Percentiles rank a stretch among this genome's conserved stretches.
Evolutionary conservation across 331 rosid genomes (phyloP).

Genomic region (Rosa hybrid): DNA sequence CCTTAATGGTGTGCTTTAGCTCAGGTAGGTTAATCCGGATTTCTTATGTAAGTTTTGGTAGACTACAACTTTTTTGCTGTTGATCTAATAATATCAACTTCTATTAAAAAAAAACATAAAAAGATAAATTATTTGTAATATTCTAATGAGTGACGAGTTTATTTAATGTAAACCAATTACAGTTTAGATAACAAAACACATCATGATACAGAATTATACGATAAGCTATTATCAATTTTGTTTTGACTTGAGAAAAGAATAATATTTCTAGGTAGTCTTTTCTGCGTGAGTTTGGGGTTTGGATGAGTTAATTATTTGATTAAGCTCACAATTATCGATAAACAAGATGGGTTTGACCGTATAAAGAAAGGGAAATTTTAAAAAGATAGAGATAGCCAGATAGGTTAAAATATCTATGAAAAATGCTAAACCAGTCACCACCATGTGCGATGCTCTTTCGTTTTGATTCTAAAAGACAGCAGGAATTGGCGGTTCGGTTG

Average conservation of each 20-base stretch:
- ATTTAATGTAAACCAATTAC: too few relatives aligned
- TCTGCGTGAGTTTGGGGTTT: background rate
- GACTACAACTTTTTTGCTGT: too few relatives aligned
- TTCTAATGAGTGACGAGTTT: too few relatives aligned
- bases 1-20: too few relatives aligned
- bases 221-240: background rate
- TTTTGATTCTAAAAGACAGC: slow-evolving; percentile 20
- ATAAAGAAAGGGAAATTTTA: background rate
- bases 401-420: slow-evolving; percentile 9
- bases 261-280: background rate
- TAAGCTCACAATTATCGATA: background rate
- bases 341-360: slow-evolving; percentile 15
- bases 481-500: slow-evolving; percentile 20
- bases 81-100: too few relatives aligned
- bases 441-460: slow-evolving; percentile 22
- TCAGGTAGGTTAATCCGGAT: too few relatives aligned
- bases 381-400: background rate
- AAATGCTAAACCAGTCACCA: background rate
- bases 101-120: too few relatives aligned
- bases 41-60: too few relatives aligned
- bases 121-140: too few relatives aligned
- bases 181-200: too few relatives aligned
- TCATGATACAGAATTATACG: too few relatives aligned
- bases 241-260: background rate
- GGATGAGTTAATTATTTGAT: background rate